Evolutionary conservation across 192 early-diverging fungal genomes (phyloP).

Genomic region (Podila epicladia): DNA sequence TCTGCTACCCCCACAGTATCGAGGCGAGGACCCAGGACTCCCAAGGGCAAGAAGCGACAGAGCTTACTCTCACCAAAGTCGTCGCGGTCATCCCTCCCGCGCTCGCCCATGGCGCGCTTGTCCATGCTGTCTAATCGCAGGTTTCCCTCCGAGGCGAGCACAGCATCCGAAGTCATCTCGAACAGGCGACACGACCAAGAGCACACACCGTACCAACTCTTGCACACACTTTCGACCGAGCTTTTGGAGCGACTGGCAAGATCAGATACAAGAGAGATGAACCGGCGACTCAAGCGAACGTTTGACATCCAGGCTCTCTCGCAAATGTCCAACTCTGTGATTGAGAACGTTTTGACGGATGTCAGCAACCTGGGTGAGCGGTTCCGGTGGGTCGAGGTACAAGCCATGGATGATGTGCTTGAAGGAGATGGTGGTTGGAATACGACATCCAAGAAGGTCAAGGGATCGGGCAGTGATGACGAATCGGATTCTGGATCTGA

Average conservation of each 20-base stretch:
- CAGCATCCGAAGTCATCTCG: slow-evolving; percentile 37
- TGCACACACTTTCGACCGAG: slow-evolving; percentile 48
- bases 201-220: slow-evolving; percentile 54
- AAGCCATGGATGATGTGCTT: slow-evolving; percentile 35
- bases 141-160: slow-evolving; percentile 34
- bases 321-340: slow-evolving; percentile 63
- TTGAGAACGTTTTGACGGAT: slow-evolving; percentile 62
- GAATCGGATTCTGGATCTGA: background rate
- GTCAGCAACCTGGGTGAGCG: slow-evolving; percentile 52
- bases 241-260: slow-evolving; percentile 58
- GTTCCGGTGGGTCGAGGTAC: slow-evolving; percentile 58
- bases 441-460: background rate
- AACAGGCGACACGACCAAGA: slow-evolving; percentile 33
- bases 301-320: slow-evolving; percentile 68
- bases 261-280: slow-evolving; percentile 63
- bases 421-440: background rate
- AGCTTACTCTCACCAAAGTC: slow-evolving; percentile 30
- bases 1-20: background rate
- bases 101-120: slow-evolving; percentile 27
- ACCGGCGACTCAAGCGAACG: slow-evolving; percentile 56
- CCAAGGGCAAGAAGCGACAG: slow-evolving; percentile 21
- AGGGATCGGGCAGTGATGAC: background rate
- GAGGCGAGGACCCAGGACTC: background rate
- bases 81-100: slow-evolving; percentile 20
- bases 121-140: slow-evolving; percentile 17